Evolutionary conservation across 768 basidiomycete species (phyloP).

Genomic region (Megacollybia marginata): DNA sequence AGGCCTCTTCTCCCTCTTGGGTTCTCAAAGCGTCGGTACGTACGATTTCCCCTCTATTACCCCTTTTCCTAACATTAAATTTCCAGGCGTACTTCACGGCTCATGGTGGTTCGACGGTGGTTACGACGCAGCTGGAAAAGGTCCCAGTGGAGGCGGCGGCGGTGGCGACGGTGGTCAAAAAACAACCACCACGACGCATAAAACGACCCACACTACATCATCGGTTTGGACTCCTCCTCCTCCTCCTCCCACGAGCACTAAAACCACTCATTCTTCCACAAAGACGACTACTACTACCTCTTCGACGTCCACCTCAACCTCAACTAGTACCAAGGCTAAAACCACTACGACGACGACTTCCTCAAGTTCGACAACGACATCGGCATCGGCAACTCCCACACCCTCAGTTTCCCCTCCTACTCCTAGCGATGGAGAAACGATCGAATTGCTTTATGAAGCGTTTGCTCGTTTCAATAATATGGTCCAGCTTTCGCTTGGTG

Average conservation of each 20-base stretch:
- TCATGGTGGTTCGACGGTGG: too few relatives aligned
- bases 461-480: too few relatives aligned
- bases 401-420: too few relatives aligned
- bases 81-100: constrained; percentile 49
- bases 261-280: constrained; percentile 16
- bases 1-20: constrained; percentile 63
- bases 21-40: constrained; percentile 7
- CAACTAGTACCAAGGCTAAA: not conserved
- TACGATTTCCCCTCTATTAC: too few relatives aligned
- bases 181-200: constrained; percentile 15
- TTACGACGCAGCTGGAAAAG: too few relatives aligned
- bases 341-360: not conserved
- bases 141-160: constrained; percentile 10
- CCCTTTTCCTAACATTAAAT: too few relatives aligned
- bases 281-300: constrained; percentile 3
- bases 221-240: constrained; percentile 14
- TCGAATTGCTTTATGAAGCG: too few relatives aligned
- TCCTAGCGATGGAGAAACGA: too few relatives aligned
- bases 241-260: constrained; percentile 1
- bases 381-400: too few relatives aligned
- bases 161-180: constrained; percentile 6
- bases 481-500: too few relatives aligned
- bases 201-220: constrained; percentile 7
- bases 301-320: not conserved
- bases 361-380: not conserved